These are phyloP conservation scores for Torrubiella hemipterigena DNA, from an alignment of 2,329 filamentous ascomycete genomes.

Conservation along the genomic window DNA sequence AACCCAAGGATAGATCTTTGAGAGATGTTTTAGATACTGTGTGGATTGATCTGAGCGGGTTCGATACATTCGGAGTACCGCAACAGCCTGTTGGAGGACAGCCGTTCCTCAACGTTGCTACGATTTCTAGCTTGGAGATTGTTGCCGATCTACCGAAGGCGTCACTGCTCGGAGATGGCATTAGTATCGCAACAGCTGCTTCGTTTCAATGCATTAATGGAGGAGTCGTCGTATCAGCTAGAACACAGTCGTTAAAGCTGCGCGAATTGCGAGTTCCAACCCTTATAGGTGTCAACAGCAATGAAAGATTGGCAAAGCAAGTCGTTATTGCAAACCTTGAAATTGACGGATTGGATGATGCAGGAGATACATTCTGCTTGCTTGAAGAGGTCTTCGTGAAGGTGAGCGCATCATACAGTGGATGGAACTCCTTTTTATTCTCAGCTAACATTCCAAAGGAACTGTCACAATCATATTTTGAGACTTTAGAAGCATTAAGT, in stretches of 20 bases:
- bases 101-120: conserved; percentile 18
- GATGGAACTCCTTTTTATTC: too few relatives aligned
- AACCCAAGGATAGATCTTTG: too few relatives aligned
- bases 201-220: conserved; percentile 21
- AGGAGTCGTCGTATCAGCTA: conserved; percentile 12
- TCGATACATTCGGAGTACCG: conserved; percentile 8
- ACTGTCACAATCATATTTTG: conserved; percentile 44
- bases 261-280: conserved; percentile 50
- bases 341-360: conserved; percentile 38
- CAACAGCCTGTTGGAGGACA: conserved; percentile 5
- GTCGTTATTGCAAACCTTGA: conserved; percentile 51
- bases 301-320: conserved; percentile 57
- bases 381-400: conserved; percentile 51
- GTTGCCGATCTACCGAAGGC: conserved; percentile 54
- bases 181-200: conserved; percentile 36
- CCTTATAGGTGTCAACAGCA: conserved; percentile 59
- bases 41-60: conserved; percentile 19
- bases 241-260: conserved; percentile 30
- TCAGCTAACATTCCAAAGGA: neutral
- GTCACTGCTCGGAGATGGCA: conserved; percentile 50
- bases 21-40: conserved; percentile 17
- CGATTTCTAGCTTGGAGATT: conserved; percentile 35
- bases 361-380: conserved; percentile 37
- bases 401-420: too few relatives aligned
- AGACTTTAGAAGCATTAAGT: conserved; percentile 52